Conservation (phyloP, 257 asterid species). For the Capsicum chinense region DNA sequence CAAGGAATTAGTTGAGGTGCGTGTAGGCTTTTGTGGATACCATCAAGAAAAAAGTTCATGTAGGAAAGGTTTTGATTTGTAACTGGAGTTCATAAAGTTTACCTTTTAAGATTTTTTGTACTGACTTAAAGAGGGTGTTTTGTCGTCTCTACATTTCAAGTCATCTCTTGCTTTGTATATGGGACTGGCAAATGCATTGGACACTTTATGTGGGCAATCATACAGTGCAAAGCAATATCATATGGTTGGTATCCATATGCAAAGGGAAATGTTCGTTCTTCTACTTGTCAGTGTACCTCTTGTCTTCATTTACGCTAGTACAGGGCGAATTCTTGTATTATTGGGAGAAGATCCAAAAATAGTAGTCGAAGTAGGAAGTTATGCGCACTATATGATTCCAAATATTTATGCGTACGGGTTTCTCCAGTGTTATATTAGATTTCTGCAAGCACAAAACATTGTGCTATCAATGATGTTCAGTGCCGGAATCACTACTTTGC, state of each 20-base stretch:
- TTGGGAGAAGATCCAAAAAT: conserved; percentile 42
- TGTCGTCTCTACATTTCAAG: too few species aligned
- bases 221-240: conserved; percentile 46
- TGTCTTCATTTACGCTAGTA: conserved; percentile 31
- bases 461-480: conserved; percentile 39
- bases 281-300: conserved; percentile 32
- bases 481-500: conserved; percentile 34
- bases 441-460: conserved; percentile 51
- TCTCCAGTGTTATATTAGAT: conserved; percentile 39
- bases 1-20: too few species aligned
- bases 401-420: conserved; percentile 34
- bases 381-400: conserved; percentile 41
- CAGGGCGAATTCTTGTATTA: conserved; percentile 31
- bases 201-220: conserved; percentile 49
- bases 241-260: conserved; percentile 50
- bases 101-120: too few species aligned
- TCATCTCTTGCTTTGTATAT: conserved; percentile 29
- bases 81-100: too few species aligned
- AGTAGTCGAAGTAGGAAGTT: conserved; percentile 35
- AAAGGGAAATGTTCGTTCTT: conserved; percentile 41
- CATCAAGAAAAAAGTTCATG: too few species aligned
- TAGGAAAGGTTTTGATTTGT: too few species aligned
- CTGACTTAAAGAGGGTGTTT: too few species aligned
- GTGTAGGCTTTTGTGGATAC: too few species aligned
- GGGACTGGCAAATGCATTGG: conserved; percentile 47